phyloP scores from a whole-genome alignment of 2,329 filamentous ascomycete genomes.

The Stagonosporopsis cucurbitacearum region DNA sequence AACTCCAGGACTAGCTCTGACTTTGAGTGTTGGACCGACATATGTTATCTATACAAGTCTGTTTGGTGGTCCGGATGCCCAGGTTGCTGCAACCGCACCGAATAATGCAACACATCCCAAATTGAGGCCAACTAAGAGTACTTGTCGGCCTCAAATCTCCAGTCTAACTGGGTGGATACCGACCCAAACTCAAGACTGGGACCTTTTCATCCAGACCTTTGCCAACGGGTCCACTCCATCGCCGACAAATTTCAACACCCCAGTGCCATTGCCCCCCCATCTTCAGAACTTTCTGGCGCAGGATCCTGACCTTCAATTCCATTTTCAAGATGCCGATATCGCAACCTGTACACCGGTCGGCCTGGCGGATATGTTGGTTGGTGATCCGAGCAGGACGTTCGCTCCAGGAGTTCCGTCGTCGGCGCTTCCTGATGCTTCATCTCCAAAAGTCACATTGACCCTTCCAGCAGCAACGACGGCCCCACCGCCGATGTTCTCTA shows the following conservation, averaged over 20 bases:
- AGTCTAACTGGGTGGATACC: constrained; percentile 27
- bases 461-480: background rate
- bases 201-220: constrained; percentile 35
- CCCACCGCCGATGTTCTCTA: constrained; percentile 1
- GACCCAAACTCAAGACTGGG: constrained; percentile 32
- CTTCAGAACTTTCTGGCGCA: constrained; percentile 34
- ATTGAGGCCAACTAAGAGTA: constrained; percentile 4
- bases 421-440: background rate
- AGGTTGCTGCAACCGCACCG: constrained; percentile 1
- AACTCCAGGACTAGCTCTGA: constrained; percentile 21
- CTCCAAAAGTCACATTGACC: background rate
- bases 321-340: constrained; percentile 39
- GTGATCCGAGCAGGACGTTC: constrained; percentile 6
- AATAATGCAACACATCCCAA: constrained; percentile 6
- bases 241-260: background rate
- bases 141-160: constrained; percentile 19
- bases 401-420: constrained; percentile 4
- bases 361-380: background rate
- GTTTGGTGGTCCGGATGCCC: constrained; percentile 31
- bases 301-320: constrained; percentile 23
- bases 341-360: constrained; percentile 32
- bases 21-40: constrained; percentile 35
- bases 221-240: constrained; percentile 8
- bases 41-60: constrained; percentile 42
- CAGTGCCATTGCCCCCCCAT: constrained; percentile 30